Conservation (phyloP, 2,329 filamentous ascomycete species). For the Ophiocordyceps australis region DNA sequence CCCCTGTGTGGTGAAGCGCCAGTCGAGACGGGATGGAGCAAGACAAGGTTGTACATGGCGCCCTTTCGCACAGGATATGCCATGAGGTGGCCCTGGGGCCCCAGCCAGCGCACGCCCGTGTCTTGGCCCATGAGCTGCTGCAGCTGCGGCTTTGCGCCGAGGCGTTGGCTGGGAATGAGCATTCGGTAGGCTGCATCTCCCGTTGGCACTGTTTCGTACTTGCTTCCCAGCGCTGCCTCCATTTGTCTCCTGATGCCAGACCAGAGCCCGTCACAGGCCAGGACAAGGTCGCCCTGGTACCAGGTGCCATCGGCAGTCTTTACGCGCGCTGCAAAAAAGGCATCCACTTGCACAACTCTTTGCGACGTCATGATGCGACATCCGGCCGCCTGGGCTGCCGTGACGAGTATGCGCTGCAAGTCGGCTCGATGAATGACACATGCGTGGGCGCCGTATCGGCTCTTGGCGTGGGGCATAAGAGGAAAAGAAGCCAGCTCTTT, state of each 20-base stretch:
- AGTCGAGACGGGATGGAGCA: conserved; percentile 40
- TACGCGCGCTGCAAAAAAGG: conserved; percentile 7
- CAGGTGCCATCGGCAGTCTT: conserved; percentile 10
- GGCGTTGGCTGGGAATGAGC: conserved; percentile 32
- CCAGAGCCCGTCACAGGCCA: conserved; percentile 36
- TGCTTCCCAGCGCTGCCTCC: conserved; percentile 30
- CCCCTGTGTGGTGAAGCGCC: conserved; percentile 48
- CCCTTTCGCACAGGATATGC: conserved; percentile 46
- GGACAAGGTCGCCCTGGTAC: conserved; percentile 27
- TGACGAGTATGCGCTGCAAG: conserved; percentile 6
- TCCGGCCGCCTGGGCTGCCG: conserved; percentile 5
- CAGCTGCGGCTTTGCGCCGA: conserved; percentile 49
- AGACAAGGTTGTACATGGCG: conserved; percentile 48
- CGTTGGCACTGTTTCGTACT: conserved; percentile 25
- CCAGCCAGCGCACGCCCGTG: conserved; percentile 43
- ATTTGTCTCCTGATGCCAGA: conserved; percentile 27
- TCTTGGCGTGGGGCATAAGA: conserved; percentile 5
- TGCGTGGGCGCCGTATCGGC: conserved; percentile 7
- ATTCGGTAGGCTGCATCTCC: conserved; percentile 35
- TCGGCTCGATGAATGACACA: conserved; percentile 9
- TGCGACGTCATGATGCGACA: conserved; percentile 26
- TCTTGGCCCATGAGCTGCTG: conserved; percentile 37
- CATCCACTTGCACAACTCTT: conserved; percentile 8
- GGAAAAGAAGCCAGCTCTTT: conserved; percentile 7
- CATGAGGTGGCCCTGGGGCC: conserved; percentile 48